Base-by-base conservation (phyloP, 768 basidiomycete genomes). In the Phylloporus sp. region DNA sequence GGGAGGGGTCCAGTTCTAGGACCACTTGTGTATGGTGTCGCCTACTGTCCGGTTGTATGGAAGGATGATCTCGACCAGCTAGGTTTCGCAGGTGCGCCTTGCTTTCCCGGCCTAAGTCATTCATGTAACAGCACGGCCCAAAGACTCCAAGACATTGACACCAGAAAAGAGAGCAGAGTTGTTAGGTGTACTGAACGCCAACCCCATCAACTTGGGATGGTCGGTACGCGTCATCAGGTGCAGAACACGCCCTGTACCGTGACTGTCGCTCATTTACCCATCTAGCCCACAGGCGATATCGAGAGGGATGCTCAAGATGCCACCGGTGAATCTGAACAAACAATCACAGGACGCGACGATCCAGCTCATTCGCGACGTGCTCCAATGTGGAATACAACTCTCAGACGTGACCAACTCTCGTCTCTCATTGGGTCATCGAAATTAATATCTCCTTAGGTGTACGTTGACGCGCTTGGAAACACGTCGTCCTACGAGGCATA, bases 1-100 rank as follows among this genome's bases (percentile, higher is more conserved):
- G 97, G 97, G 0, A 78, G 97, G 49, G 97, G 97, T 0, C 97
- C 95, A 20, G 95, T 95, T 2, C 75, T 99, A 0, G 95, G 95
- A 2, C 97, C 97, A 0, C 80, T 98, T 53, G 97, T 99, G 0
- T 98, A 99, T 62, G 95, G 90, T 7, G 84, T 95, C 23, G 95
- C 97, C 0, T 97, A 92, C 63, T 98, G 95, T 61, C 90, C 93
- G 3, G 76, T 76, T 4, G 75, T 84, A 22, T 97, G 90, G 70
- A 76, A 84, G 56, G 81, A 86, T 3, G 68, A 81, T 13, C 70
- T 99, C 49, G 85, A 91, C 45, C 68, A 76, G 12, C 76, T 98
- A 4, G 97, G 95, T 0, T 98, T 99, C 69, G 91, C 91, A 57
- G 95, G 95, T 91, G 76, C 64, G 31, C 26, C 51, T 26, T 34